Evolutionary conservation across 129 eudicot species (phyloP).

Genomic region (Pulicaria dysenterica): DNA sequence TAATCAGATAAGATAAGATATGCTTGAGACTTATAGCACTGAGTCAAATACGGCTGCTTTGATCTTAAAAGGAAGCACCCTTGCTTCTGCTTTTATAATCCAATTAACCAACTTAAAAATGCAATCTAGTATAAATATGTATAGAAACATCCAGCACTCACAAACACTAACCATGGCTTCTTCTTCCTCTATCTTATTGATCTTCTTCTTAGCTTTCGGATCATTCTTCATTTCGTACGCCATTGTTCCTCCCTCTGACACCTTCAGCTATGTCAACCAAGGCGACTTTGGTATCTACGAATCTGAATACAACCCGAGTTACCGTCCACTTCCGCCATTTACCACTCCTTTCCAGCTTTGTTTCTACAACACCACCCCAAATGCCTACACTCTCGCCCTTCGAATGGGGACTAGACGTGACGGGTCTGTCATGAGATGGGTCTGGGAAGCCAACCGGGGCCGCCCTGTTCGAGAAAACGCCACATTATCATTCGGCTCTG

Average conservation of each 20-base stretch:
- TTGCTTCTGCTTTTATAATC: too few relatives aligned
- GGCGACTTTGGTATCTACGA: conserved; percentile 39
- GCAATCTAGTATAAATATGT: too few relatives aligned
- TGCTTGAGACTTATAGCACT: too few relatives aligned
- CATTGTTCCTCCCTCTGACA: conserved; percentile 43
- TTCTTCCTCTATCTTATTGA: neutral
- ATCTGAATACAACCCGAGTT: conserved; percentile 38
- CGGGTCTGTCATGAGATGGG: conserved; percentile 39
- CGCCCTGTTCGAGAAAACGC: conserved; percentile 55
- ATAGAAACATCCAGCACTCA: too few relatives aligned
- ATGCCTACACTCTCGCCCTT: conserved; percentile 39
- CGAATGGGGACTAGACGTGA: conserved; percentile 31
- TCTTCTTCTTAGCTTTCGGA: conserved; percentile 12
- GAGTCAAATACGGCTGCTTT: too few relatives aligned
- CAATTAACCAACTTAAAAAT: too few relatives aligned
- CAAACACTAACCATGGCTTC: too few relatives aligned
- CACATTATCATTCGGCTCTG: conserved; percentile 34
- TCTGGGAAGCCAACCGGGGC: conserved; percentile 59
- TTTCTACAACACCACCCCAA: conserved; percentile 61
- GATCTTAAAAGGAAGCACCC: too few relatives aligned
- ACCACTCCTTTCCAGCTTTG: conserved; percentile 40
- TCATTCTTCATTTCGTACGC: conserved; percentile 27
- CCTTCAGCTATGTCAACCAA: conserved; percentile 47
- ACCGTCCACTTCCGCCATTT: conserved; percentile 20
- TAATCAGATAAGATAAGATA: too few relatives aligned